A percentile compares a stretch with the other conserved stretches of the same genome.
phyloP scores from a whole-genome alignment of 2,329 filamentous ascomycete species.

The Shiraia bambusicola region DNA sequence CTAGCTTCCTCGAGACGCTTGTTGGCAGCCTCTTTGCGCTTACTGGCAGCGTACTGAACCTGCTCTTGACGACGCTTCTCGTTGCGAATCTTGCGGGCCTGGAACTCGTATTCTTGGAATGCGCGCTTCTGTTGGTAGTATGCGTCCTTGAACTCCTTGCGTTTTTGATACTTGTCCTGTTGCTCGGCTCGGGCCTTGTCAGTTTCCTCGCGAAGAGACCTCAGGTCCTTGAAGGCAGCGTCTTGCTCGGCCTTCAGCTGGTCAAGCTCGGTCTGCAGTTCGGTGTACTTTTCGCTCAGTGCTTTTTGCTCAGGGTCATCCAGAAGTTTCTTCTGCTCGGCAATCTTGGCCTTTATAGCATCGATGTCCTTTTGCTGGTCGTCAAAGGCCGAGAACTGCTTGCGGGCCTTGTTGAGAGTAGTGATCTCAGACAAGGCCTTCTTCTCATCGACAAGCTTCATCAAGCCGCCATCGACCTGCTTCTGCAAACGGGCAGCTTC shows the following conservation, averaged over 20 bases:
- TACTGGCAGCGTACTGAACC: conserved; percentile 69
- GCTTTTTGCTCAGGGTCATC: conserved; percentile 91
- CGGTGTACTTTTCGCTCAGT: conserved; percentile 80
- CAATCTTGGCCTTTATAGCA: conserved; percentile 81
- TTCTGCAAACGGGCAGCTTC: conserved; percentile 80
- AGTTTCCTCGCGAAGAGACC: conserved; percentile 79
- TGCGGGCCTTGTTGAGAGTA: conserved; percentile 81
- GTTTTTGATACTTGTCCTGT: conserved; percentile 78
- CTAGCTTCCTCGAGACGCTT: conserved; percentile 78
- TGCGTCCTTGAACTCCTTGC: conserved; percentile 86
- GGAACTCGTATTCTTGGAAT: conserved; percentile 79
- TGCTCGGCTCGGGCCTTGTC: conserved; percentile 81
- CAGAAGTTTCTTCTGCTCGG: conserved; percentile 82
- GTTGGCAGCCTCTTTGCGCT: conserved; percentile 74
- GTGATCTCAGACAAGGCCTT: conserved; percentile 85
- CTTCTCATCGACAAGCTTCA: conserved; percentile 97
- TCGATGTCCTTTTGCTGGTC: conserved; percentile 86
- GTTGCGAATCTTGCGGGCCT: conserved; percentile 72
- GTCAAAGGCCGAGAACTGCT: conserved; percentile 85
- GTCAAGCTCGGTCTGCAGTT: conserved; percentile 85
- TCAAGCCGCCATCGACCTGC: conserved; percentile 82
- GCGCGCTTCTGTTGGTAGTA: conserved; percentile 83
- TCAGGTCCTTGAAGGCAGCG: conserved; percentile 83
- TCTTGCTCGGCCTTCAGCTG: conserved; percentile 90
- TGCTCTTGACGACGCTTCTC: conserved; percentile 83